Conservation (phyloP, 2,329 filamentous ascomycete genomes). For the Trichoderma arundinaceum region DNA sequence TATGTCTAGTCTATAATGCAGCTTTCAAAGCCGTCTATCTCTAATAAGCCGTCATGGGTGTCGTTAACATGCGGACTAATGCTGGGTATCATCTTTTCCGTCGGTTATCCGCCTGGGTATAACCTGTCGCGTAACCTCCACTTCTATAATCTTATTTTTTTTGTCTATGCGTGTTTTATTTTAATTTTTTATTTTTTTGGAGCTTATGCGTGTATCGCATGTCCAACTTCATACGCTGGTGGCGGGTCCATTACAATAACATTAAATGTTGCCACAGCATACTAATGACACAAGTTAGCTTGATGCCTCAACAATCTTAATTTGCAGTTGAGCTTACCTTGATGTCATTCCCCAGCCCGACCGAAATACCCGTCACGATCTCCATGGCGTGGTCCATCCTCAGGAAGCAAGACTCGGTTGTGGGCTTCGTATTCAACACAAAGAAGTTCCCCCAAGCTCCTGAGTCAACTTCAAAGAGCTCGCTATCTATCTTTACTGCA, state of each 20-base stretch:
- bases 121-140: background rate
- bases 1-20: background rate
- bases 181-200: background rate
- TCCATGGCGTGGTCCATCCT: slow-evolving; percentile 19
- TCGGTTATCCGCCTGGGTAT: background rate
- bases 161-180: too few relatives aligned
- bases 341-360: slow-evolving; percentile 19
- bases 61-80: slow-evolving; percentile 6
- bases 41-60: background rate
- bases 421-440: slow-evolving; percentile 24
- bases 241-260: slow-evolving; percentile 26
- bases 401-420: slow-evolving; percentile 16
- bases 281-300: slow-evolving; percentile 9
- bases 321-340: slow-evolving; percentile 4
- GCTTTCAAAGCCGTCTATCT: background rate
- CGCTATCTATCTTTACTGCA: slow-evolving; percentile 14
- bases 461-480: slow-evolving; percentile 20
- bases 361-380: slow-evolving; percentile 14
- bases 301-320: background rate
- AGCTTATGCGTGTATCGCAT: slow-evolving; percentile 10
- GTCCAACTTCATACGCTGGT: slow-evolving; percentile 15
- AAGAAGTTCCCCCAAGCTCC: slow-evolving; percentile 28
- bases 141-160: background rate
- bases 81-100: slow-evolving; percentile 14
- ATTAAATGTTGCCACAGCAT: slow-evolving; percentile 13